phyloP scores from a whole-genome alignment of 345 rosid species.

The Cochlearia excelsa region DNA sequence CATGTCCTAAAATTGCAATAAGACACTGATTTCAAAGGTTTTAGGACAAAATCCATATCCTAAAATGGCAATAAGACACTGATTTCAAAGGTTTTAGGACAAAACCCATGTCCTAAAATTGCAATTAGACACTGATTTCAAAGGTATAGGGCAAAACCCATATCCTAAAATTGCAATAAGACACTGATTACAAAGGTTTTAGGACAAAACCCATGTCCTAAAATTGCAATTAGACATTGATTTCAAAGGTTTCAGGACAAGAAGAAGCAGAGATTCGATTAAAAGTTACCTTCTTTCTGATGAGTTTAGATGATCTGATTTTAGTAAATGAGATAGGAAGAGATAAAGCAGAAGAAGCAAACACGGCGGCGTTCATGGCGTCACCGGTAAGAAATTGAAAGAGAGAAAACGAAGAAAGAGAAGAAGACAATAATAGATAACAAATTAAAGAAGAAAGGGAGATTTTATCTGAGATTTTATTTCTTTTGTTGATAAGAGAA shows the following conservation, averaged over 20 bases:
- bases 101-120: not conserved
- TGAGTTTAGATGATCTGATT: conserved; percentile 47
- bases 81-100: not conserved
- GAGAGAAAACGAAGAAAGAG: conserved; percentile 10
- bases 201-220: too few species aligned
- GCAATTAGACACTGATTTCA: not conserved
- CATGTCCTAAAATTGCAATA: not conserved
- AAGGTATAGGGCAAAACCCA: not conserved
- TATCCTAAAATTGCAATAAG: not conserved
- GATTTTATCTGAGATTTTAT: not conserved
- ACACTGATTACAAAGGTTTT: not conserved
- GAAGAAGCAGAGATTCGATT: conserved; percentile 1
- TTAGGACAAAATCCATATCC: too few species aligned
- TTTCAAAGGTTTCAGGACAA: not conserved
- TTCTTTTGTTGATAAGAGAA: conserved; percentile 74
- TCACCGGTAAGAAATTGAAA: conserved; percentile 13
- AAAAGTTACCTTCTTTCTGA: conserved; percentile 53
- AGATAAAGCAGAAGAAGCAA: conserved; percentile 65
- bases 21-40: not conserved
- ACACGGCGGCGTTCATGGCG: conserved; percentile 81
- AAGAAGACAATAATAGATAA: conserved; percentile 13
- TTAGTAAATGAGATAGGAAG: conserved; percentile 59
- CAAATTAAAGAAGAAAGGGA: conserved; percentile 10
- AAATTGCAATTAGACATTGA: not conserved
- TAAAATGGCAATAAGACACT: not conserved